Base-by-base conservation (phyloP, 2,329 filamentous ascomycete species). In the Aspergillus hiratsukae region DNA sequence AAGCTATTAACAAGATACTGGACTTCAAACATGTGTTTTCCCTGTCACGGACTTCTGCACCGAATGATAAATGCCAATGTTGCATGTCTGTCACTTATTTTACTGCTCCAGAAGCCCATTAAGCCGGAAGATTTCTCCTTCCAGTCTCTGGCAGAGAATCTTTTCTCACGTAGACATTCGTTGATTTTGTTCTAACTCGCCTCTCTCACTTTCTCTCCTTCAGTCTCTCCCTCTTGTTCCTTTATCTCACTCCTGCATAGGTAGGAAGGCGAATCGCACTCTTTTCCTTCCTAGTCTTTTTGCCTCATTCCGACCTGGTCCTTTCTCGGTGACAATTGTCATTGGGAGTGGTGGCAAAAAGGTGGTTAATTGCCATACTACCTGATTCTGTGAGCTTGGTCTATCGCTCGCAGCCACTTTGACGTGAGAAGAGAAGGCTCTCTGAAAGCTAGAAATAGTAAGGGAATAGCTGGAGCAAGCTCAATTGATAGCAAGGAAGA, bases 161-260 rank as follows among this genome's bases (percentile, higher is more conserved):
- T 54, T 52, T 53, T 53, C 29, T 59, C 52, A 19, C 48, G 51
- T 55, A 61, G 60, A 64, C 68, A 66, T 68, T 66, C 66, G 63
- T n/a, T n/a, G n/a, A n/a, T n/a, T n/a, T n/a, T n/a, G n/a, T 67
- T 64, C 31, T 57, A 54, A 54, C 55, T 60, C 59, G 58, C 50
- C 51, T 63, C 57, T 49, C 58, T 54, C 53, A 52, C 49, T 57
- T 52, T 52, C 50, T 56, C 52, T 58, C 52, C 52, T 58, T 59
- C 54, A 58, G 55, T 58, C 54, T 56, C 41, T 56, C 54, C 55
- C 56, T 60, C 51, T 48, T 51, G 46, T 56, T 59, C 58, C 58
- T 56, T 56, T 64, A 61, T 61, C 57, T 58, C 60, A 54, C 54
- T 37, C 37, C 29, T 46, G 43, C 11, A 46, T 17, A 46, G 11